These are phyloP conservation scores for Metroxylon sagu DNA, from an alignment of 176 grass and related monocot species.

Conservation along the genomic window DNA sequence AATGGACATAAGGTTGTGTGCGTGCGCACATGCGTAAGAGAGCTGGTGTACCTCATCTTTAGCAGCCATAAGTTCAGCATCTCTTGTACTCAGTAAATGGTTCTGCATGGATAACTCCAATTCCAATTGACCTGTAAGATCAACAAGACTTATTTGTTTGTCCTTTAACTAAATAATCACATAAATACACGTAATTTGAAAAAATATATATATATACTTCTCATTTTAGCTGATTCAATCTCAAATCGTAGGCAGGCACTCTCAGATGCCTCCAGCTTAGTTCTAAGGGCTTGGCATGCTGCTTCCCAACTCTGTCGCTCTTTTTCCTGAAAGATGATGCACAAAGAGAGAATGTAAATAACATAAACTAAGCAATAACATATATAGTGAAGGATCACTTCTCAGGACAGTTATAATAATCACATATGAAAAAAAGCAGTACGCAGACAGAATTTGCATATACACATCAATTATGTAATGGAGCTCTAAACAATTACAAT, in stretches of 20 bases:
- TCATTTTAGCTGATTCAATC: constrained; percentile 64
- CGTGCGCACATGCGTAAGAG: not conserved
- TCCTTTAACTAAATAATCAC: constrained; percentile 18
- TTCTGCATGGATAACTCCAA: constrained; percentile 60
- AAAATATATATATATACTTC: constrained; percentile 4
- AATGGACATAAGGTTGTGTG: too few relatives aligned
- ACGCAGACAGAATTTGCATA: too few relatives aligned
- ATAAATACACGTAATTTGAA: constrained; percentile 13
- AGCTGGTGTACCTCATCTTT: constrained; percentile 55
- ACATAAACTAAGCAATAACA: too few relatives aligned
- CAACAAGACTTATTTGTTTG: constrained; percentile 13
- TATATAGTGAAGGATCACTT: too few relatives aligned
- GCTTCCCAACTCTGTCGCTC: constrained; percentile 72
- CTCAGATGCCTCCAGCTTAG: constrained; percentile 76
- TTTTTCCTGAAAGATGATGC: constrained; percentile 50
- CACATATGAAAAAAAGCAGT: too few relatives aligned
- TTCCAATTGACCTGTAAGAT: constrained; percentile 66
- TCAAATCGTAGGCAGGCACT: constrained; percentile 51
- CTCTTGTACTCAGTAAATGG: constrained; percentile 68
- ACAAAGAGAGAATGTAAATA: not conserved
- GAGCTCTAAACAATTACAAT: too few relatives aligned
- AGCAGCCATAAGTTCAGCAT: constrained; percentile 56
- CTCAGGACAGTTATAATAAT: too few relatives aligned
- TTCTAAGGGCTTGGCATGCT: constrained; percentile 45
- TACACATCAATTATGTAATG: too few relatives aligned